Evolutionary conservation across 306 rosid species (phyloP), one percentile per base, ranked within the genome.

Genomic region (Herpetospermum pedunculosum): DNA sequence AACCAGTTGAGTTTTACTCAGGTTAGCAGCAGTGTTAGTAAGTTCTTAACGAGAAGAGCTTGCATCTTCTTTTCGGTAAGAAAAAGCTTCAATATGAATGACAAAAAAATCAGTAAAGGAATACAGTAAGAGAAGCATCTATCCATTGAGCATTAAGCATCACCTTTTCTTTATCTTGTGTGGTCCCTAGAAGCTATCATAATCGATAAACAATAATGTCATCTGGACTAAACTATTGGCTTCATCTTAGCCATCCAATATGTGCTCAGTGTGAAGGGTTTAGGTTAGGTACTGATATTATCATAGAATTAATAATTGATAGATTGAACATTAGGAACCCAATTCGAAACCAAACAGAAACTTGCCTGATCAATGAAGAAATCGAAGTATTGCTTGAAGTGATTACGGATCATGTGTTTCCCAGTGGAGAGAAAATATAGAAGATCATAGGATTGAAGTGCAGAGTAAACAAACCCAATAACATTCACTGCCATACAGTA

Each of bases 291-390:
- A 21, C 0, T 40, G 79, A 71, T 9, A 53, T 50, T 30, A 57
- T 35, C 9, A 13, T 11, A 34, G 34, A 53, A 6, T 32, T 34
- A 47, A 35, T 35, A n/a, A 72, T 32, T 6, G 23, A 38, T 3
- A n/a, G 30, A 34, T 54, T 18, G 46, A 72, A 48, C 30, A 5
- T 32, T 1, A 50, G 25, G 10, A 18, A 68, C 21, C 14, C n/a
- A 38, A 43, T 23, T 23, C 8, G 15, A 48, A 41, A 28, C 28
- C 26, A 37, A 53, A 48, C 6, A 73, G 34, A 37, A 54, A 85
- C 79, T 80, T 85, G 84, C 98, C 95, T 94, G 97, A 83, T 94
- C 98, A 64, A 86, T 77, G 12, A 68, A 87, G 89, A 94, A 82
- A 82, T 73, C 82, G 21, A 84, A 83, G 85, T 83, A 85, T 73